Evolutionary conservation across 257 asterid species (phyloP), one percentile per base, ranked within the genome.

Genomic region (Plantago ovata): DNA sequence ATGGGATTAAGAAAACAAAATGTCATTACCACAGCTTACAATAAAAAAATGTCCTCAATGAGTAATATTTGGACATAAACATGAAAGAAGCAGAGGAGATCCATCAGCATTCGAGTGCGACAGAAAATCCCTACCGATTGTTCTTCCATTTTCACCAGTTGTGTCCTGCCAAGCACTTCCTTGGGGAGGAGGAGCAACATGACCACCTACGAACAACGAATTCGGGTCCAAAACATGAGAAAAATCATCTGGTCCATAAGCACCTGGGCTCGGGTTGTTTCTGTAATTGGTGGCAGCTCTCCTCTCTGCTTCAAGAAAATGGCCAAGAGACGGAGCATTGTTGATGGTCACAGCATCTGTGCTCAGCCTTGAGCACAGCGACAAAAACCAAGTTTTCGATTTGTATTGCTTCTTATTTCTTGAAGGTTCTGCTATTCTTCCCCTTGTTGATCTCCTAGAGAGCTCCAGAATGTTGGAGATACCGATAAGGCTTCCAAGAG

Each of bases 221-320:
- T 77, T 78, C 6, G 54, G 48, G 46, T 70, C 79, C 1, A 65
- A 55, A 49, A 70, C 66, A 10, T 49, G 68, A 7, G 80, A 70
- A 63, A 85, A 75, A 72, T 80, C 85, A 32, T 80, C 82, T 0
- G 66, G 65, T 9, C 82, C 87, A 48, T 51, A 73, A 62, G 19
- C 48, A 19, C n/a, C 10, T 10, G 66, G 69, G 57, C 68, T 54
- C 13, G 63, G 60, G 43, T 63, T 66, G 36, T 67, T 60, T 53
- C 75, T 65, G 69, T 36, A 65, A 40, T 18, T 64, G 53, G 48
- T 55, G 62, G 75, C 75, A 10, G 75, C 93, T 60, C 67, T 69
- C 66, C 94, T 72, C 53, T 86, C 90, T 0, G 75, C 87, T 63
- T 81, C 85, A 51, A 86, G 95, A 75, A 81, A 84, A 67, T 86